phyloP scores from a whole-genome alignment of 1,284 basidiomycete genomes.

The Sporisorium scitamineum region DNA sequence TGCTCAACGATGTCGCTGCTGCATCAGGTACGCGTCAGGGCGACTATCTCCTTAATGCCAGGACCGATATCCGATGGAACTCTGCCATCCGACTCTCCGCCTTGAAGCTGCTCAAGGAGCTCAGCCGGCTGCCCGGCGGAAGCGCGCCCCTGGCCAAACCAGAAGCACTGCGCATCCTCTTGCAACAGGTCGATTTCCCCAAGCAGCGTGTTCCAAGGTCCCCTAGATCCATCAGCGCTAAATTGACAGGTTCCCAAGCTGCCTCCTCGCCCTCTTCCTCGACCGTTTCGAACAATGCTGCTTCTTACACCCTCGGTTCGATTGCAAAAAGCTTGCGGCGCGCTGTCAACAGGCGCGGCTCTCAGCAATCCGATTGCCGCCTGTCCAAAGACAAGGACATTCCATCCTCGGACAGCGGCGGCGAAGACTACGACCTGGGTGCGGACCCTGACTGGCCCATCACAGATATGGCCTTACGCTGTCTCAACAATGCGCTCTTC shows the following conservation, averaged over 20 bases:
- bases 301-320: conserved; percentile 19
- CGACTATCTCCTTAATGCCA: conserved; percentile 33
- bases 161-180: conserved; percentile 35
- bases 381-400: conserved; percentile 18
- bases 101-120: conserved; percentile 55
- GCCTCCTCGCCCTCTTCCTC: conserved; percentile 6
- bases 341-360: conserved; percentile 27
- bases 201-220: conserved; percentile 26
- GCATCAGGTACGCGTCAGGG: conserved; percentile 41
- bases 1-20: conserved; percentile 34
- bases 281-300: conserved; percentile 6
- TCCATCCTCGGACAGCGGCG: conserved; percentile 22
- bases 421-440: conserved; percentile 22
- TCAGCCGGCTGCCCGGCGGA: conserved; percentile 53
- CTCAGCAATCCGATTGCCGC: conserved; percentile 19
- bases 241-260: background rate
- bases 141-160: conserved; percentile 41
- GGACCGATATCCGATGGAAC: conserved; percentile 30
- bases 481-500: conserved; percentile 63
- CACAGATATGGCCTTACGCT: conserved; percentile 59
- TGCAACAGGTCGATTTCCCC: conserved; percentile 51
- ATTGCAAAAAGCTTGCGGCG: conserved; percentile 37
- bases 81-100: conserved; percentile 35
- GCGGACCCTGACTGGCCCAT: conserved; percentile 46
- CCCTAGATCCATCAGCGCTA: conserved; percentile 2